Evolutionary conservation across 2,329 filamentous ascomycete species (phyloP).

Genomic region (Colletotrichum sp.): DNA sequence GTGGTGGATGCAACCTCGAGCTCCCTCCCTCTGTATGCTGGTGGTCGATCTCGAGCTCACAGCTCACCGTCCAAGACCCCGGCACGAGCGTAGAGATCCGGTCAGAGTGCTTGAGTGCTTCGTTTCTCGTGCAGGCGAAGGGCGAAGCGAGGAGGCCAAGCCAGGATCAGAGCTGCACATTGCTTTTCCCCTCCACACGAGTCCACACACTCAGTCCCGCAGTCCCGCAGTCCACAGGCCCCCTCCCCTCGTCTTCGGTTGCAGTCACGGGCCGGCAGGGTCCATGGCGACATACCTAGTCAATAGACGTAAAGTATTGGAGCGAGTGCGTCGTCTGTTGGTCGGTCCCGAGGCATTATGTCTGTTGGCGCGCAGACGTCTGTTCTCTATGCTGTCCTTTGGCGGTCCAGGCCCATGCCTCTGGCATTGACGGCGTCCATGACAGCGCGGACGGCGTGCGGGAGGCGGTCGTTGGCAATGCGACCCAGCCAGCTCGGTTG

Average conservation of each 20-base stretch:
- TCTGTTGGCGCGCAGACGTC: background rate
- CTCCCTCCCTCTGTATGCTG: background rate
- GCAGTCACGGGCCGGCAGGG: background rate
- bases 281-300: background rate
- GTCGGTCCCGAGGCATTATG: background rate
- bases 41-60: background rate
- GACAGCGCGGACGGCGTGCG: background rate
- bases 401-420: background rate
- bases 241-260: background rate
- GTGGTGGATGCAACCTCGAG: background rate
- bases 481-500: background rate
- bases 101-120: background rate
- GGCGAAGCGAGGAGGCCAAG: constrained; percentile 17
- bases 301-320: background rate
- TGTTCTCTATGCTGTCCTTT: background rate
- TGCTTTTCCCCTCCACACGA: background rate
- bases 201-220: background rate
- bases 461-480: background rate
- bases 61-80: background rate
- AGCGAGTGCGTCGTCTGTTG: background rate
- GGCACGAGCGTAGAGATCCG: background rate
- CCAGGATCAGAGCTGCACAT: constrained; percentile 1
- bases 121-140: background rate
- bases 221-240: background rate
- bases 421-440: background rate